Evolutionary conservation across 345 rosid genomes (phyloP).

Genomic region (Angophora floribunda): DNA sequence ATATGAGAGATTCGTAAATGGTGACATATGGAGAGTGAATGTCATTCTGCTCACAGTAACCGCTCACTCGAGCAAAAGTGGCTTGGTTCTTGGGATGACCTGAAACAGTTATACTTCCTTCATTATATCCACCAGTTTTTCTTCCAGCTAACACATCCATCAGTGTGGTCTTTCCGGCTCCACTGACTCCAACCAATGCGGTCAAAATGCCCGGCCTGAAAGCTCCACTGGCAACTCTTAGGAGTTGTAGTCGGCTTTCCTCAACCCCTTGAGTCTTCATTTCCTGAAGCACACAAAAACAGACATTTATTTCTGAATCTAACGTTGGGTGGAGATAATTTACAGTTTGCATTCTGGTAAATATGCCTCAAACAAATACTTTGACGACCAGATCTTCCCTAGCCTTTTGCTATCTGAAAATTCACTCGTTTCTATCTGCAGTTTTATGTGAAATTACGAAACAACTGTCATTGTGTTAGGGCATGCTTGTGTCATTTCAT

Average conservation of each 20-base stretch:
- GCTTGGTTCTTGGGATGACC: slow-evolving; percentile 38
- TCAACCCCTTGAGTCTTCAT: slow-evolving; percentile 42
- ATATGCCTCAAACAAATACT: neutral
- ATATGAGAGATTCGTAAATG: slow-evolving; percentile 10
- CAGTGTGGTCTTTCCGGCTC: slow-evolving; percentile 44
- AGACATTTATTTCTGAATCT: neutral
- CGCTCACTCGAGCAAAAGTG: slow-evolving; percentile 13
- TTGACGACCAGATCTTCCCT: neutral
- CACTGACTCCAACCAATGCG: slow-evolving; percentile 40
- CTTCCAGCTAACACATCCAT: slow-evolving; percentile 47
- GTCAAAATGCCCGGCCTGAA: slow-evolving; percentile 37
- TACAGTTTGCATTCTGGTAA: neutral
- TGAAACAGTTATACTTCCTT: slow-evolving; percentile 27
- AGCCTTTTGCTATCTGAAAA: slow-evolving; percentile 3
- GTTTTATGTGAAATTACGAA: slow-evolving; percentile 1
- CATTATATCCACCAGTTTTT: slow-evolving; percentile 34
- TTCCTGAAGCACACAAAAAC: slow-evolving; percentile 9
- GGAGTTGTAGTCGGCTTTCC: slow-evolving; percentile 23
- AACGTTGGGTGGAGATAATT: neutral
- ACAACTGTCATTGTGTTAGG: slow-evolving; percentile 28
- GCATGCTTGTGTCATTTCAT: neutral
- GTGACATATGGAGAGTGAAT: slow-evolving; percentile 13
- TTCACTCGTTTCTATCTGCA: neutral
- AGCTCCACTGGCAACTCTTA: slow-evolving; percentile 26
- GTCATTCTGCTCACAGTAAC: slow-evolving; percentile 18